Percentiles rank a stretch among this genome's conserved stretches.
Conservation (phyloP, 1,139 yeast species). For the Entelexis sorbosivorans region DNA sequence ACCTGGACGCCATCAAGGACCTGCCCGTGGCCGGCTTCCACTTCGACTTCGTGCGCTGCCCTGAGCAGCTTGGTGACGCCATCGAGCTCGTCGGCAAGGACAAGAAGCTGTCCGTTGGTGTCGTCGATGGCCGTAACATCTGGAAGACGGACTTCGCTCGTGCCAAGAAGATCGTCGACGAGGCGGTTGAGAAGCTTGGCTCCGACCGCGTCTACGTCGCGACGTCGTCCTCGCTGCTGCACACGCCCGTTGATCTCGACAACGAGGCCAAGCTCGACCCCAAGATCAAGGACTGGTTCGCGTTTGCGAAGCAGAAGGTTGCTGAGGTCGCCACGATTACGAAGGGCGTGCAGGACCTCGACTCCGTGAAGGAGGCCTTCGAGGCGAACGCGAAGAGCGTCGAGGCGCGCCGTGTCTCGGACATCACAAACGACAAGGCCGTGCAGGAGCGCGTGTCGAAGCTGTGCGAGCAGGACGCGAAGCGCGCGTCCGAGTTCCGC, state of each 20-base stretch:
- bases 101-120: constrained; percentile 88
- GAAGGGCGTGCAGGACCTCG: constrained; percentile 54
- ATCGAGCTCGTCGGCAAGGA: constrained; percentile 49
- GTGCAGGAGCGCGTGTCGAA: constrained; percentile 81
- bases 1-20: constrained; percentile 75
- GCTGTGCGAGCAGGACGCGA: constrained; percentile 65
- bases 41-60: constrained; percentile 91
- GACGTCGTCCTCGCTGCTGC: constrained; percentile 92
- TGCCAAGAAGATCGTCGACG: constrained; percentile 69
- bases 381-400: constrained; percentile 80
- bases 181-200: constrained; percentile 78
- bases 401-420: constrained; percentile 75
- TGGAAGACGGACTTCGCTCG: constrained; percentile 93
- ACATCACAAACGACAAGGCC: constrained; percentile 80
- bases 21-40: constrained; percentile 94
- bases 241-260: constrained; percentile 93
- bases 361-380: constrained; percentile 50
- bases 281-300: constrained; percentile 93
- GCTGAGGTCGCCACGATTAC: constrained; percentile 83
- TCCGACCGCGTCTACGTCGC: constrained; percentile 75
- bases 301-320: constrained; percentile 95
- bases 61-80: constrained; percentile 89
- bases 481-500: constrained; percentile 81
- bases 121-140: constrained; percentile 97
- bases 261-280: constrained; percentile 84